Conservation (phyloP, 495 filamentous ascomycete genomes). For the Neurospora discreta region DNA sequence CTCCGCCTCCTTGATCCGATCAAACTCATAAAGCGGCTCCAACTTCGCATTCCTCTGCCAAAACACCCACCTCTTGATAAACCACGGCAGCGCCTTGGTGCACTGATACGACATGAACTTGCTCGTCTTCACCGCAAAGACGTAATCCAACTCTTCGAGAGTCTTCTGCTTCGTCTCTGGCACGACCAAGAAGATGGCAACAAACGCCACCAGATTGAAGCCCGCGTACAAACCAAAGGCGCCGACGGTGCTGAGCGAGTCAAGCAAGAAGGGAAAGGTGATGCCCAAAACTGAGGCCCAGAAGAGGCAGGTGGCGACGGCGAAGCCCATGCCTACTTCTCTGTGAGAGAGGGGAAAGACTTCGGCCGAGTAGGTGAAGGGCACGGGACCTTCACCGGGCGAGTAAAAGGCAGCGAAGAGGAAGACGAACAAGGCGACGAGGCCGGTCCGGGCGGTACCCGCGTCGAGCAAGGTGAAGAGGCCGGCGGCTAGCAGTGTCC, state of each 20-base stretch:
- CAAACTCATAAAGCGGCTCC: constrained; percentile 54
- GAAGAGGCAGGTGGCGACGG: constrained; percentile 57
- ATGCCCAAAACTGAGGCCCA: constrained; percentile 56
- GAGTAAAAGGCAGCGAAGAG: constrained; percentile 65
- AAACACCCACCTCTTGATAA: constrained; percentile 56
- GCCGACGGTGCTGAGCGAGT: constrained; percentile 37
- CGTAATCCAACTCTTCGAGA: constrained; percentile 73
- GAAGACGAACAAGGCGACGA: constrained; percentile 62
- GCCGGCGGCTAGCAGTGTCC: constrained; percentile 63
- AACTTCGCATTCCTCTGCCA: constrained; percentile 40
- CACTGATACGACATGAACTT: constrained; percentile 56
- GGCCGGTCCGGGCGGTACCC: constrained; percentile 42
- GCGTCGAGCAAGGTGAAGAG: constrained; percentile 52
- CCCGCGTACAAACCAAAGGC: constrained; percentile 52
- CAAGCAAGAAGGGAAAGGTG: constrained; percentile 54
- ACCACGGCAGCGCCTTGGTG: constrained; percentile 52
- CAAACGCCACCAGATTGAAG: constrained; percentile 50
- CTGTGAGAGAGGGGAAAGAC: constrained; percentile 66
- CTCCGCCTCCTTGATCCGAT: not conserved
- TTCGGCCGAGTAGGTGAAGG: constrained; percentile 72
- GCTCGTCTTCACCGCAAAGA: constrained; percentile 61
- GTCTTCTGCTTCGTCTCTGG: constrained; percentile 59
- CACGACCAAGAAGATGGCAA: constrained; percentile 58
- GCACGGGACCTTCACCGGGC: constrained; percentile 72
- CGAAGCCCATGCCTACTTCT: constrained; percentile 64